A percentile compares a stretch with the other conserved stretches of the same genome.
Evolutionary conservation across 140 eudicot species (phyloP).

Genomic region (Flaveria floridana): DNA sequence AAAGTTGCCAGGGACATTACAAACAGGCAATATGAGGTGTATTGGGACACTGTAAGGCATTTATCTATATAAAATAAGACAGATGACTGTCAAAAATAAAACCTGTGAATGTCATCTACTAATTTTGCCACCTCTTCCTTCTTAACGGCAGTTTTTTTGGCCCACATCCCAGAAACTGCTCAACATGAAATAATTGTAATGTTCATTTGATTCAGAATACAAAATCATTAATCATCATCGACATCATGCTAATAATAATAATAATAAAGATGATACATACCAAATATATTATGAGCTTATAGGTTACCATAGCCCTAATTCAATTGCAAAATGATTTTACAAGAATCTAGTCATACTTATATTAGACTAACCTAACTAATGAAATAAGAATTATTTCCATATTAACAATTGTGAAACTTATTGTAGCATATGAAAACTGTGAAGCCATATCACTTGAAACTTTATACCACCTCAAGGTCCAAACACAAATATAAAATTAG

Average conservation of each 20-base stretch:
- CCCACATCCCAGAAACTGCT: constrained; percentile 80
- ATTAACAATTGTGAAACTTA: background rate
- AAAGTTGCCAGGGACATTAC: constrained; percentile 7
- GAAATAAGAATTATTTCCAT: background rate
- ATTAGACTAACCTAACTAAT: background rate
- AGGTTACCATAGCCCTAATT: background rate
- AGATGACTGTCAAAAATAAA: constrained; percentile 4
- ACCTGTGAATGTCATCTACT: constrained; percentile 92
- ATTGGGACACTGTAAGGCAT: constrained; percentile 19
- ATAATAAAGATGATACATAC: background rate
- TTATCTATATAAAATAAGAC: background rate
- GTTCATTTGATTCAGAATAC: constrained; percentile 6
- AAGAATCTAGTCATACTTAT: background rate
- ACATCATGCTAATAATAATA: background rate
- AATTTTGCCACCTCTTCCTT: constrained; percentile 83
- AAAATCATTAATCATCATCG: background rate
- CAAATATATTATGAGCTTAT: background rate
- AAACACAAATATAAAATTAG: background rate
- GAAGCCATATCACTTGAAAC: background rate
- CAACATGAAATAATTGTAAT: constrained; percentile 25
- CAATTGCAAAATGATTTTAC: background rate
- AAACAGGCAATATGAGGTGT: constrained; percentile 11
- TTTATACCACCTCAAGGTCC: background rate
- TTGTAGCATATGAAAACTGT: background rate
- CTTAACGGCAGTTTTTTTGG: constrained; percentile 65